phyloP scores from a whole-genome alignment of 1,139 yeast species.

The Blastobotrys aristatus region DNA sequence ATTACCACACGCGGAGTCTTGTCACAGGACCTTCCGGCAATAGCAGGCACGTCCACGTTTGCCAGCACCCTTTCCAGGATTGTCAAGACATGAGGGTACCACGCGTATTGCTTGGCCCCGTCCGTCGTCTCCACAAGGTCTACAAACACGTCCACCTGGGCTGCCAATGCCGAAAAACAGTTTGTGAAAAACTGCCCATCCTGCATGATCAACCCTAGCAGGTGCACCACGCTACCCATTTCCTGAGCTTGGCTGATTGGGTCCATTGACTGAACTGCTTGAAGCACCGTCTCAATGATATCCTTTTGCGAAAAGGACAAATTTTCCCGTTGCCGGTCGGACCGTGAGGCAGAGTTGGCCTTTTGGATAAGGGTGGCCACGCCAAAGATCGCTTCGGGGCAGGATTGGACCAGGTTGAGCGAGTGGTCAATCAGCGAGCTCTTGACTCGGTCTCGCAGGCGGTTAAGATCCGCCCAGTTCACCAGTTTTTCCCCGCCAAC shows the following conservation, averaged over 20 bases:
- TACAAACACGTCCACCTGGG: slow-evolving; percentile 33
- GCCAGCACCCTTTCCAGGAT: slow-evolving; percentile 31
- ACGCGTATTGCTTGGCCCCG: slow-evolving; percentile 21
- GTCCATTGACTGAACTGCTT: slow-evolving; percentile 36
- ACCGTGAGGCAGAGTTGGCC: slow-evolving; percentile 28
- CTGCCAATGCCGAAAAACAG: slow-evolving; percentile 37
- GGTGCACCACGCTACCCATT: slow-evolving; percentile 44
- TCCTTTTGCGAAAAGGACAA: slow-evolving; percentile 21
- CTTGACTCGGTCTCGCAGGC: slow-evolving; percentile 36
- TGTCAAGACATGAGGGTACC: slow-evolving; percentile 33
- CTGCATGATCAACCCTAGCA: slow-evolving; percentile 46
- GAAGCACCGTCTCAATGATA: slow-evolving; percentile 37
- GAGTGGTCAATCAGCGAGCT: slow-evolving; percentile 43
- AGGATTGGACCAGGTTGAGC: slow-evolving; percentile 45
- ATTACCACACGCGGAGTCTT: neutral
- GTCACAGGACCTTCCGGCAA: slow-evolving; percentile 5
- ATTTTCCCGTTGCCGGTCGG: slow-evolving; percentile 21
- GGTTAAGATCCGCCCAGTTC: slow-evolving; percentile 41
- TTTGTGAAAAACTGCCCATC: slow-evolving; percentile 38
- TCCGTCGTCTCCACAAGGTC: slow-evolving; percentile 21
- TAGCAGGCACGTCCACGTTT: slow-evolving; percentile 23
- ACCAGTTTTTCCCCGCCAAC: slow-evolving; percentile 28
- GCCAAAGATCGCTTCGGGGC: slow-evolving; percentile 47
- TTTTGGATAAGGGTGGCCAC: slow-evolving; percentile 47
- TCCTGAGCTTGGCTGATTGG: slow-evolving; percentile 31